Evolutionary conservation across 257 asterid species (phyloP), one percentile per base, ranked within the genome.

Genomic region (Verbascum thapsus): DNA sequence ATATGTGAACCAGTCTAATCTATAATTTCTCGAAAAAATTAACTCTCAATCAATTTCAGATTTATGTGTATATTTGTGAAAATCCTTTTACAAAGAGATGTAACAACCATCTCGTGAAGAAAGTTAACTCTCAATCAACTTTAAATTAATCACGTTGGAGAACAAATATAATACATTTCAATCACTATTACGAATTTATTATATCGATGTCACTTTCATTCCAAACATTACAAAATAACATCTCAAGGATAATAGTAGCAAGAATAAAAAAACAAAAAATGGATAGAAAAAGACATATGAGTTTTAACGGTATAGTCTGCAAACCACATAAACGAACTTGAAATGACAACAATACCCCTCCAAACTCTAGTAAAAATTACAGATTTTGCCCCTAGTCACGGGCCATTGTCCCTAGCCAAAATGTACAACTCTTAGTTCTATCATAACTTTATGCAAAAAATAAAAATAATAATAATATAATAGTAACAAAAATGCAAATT

Each of bases 331-430:
- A 67, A 43, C 34, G 15, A 11, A 6, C 12, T 0, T 8, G 16
- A 17, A 30, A 39, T 58, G 57, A 40, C 80, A 49, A 34, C 5
- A 62, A 18, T 4, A 19, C 17, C 75, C 73, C 68, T 38, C 13
- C 0, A 52, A 22, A 10, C 10, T 9, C 3, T 5, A 2, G 0
- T 48, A 42, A 15, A n/a, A 71, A 68, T 76, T 68, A 76, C 74
- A 61, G 75, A 76, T 48, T 69, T 60, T 39, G 65, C 47, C 80
- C 76, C 66, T 20, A 54, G 77, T 81, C 91, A 84, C 91, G 85
- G 91, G 88, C 41, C 48, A 74, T 79, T 79, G 88, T 84, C 85
- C 61, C 35, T 61, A 66, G 74, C 58, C 69, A 22, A 44, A 23
- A 75, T 57, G 81, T 73, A 63, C 85, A 62, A 71, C 58, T 65